Evolutionary conservation across 2,329 filamentous ascomycete genomes (phyloP).

Genomic region (Phyllosticta ampelicida): DNA sequence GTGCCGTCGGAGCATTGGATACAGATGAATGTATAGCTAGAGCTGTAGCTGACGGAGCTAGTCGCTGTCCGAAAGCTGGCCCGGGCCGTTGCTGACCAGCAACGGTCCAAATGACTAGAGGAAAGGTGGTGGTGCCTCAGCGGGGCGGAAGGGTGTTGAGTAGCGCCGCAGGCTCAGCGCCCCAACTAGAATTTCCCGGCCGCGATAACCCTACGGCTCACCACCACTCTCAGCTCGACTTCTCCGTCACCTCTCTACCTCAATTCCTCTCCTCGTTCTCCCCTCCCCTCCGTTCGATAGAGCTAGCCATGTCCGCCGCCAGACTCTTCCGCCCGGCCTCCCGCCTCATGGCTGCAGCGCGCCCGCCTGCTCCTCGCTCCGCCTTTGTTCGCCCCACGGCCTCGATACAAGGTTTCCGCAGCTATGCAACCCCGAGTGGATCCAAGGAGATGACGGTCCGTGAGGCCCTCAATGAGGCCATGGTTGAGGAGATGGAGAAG

Average conservation of each 20-base stretch:
- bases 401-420: constrained; percentile 38
- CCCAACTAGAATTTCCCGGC: constrained; percentile 7
- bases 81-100: neutral
- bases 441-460: constrained; percentile 92
- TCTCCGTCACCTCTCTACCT: neutral
- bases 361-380: constrained; percentile 41
- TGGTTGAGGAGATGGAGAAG: constrained; percentile 90
- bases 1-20: neutral
- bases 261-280: constrained; percentile 1
- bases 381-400: constrained; percentile 39
- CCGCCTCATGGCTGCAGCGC: constrained; percentile 48
- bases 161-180: neutral
- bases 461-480: constrained; percentile 94
- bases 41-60: neutral
- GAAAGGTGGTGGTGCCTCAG: neutral
- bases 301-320: constrained; percentile 42
- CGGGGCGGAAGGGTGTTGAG: neutral
- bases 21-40: neutral
- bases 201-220: constrained; percentile 2
- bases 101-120: neutral
- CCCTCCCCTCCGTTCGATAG: neutral
- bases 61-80: neutral
- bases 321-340: constrained; percentile 55
- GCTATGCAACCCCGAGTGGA: constrained; percentile 49
- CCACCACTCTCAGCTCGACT: constrained; percentile 4